These are phyloP conservation scores for Rhytidiadelphus loreus DNA, from an alignment of 225 moss, liverwort and hornwort species.

Conservation along the genomic window DNA sequence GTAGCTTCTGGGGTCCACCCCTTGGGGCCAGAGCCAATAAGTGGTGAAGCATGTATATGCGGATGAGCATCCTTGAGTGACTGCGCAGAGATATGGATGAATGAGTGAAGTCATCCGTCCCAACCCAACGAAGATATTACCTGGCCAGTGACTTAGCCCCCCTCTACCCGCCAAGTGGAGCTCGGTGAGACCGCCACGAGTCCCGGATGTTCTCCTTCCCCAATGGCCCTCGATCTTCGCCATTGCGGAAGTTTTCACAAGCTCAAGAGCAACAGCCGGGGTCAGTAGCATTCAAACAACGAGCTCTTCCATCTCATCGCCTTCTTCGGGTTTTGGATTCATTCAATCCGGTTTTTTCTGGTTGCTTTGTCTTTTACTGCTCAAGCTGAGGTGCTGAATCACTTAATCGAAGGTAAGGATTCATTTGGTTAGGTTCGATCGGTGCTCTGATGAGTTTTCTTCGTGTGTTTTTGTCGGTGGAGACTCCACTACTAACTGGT, in stretches of 20 bases:
- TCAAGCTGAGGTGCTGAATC: not conserved
- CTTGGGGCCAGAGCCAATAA: not conserved
- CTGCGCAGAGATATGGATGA: not conserved
- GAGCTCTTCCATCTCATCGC: not conserved
- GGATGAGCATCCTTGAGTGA: not conserved
- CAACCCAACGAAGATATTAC: not conserved
- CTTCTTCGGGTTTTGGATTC: not conserved
- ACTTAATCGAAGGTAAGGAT: not conserved
- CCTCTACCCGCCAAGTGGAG: not conserved
- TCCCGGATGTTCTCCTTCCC: not conserved
- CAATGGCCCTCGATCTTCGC: not conserved
- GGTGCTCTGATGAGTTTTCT: not conserved
- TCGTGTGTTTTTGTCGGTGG: not conserved
- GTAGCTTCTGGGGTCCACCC: not conserved
- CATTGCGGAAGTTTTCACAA: not conserved
- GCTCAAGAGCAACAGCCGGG: not conserved
- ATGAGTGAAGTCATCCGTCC: not conserved
- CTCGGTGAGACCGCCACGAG: not conserved
- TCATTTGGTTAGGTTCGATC: not conserved
- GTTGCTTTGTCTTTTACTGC: not conserved
- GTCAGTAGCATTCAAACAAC: not conserved
- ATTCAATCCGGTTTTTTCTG: not conserved
- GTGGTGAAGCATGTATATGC: too few species aligned
- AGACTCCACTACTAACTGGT: not conserved
- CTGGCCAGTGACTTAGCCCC: not conserved